Conservation (phyloP, 208 protist species). For the Leishmania major region DNA sequence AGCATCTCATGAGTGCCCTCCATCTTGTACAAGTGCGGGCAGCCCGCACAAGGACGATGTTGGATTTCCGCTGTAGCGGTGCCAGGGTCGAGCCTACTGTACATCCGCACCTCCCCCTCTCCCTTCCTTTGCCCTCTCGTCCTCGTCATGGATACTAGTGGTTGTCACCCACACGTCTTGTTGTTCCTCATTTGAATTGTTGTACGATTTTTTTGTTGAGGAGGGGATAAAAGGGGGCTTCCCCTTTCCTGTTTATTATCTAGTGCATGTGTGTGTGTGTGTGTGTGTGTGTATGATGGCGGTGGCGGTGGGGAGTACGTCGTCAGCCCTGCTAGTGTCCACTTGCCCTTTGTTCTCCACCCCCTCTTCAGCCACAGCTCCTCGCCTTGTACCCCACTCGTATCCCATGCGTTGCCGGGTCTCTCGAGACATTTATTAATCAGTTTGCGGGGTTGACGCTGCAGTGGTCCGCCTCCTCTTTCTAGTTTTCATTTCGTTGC, state of each 20-base stretch:
- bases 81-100: not conserved
- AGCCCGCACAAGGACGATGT: not conserved
- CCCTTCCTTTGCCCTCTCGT: no score
- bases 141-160: not conserved
- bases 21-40: not conserved
- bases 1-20: not conserved
- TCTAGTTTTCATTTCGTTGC: slow-evolving; percentile 2
- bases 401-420: not conserved
- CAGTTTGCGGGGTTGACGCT: not conserved
- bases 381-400: not conserved
- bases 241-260: no score
- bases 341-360: not conserved
- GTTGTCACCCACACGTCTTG: not conserved
- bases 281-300: not conserved
- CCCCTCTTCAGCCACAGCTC: not conserved
- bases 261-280: no score
- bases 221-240: no score
- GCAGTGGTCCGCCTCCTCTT: slow-evolving; percentile 4
- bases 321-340: not conserved
- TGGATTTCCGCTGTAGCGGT: not conserved
- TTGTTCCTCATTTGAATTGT: not conserved
- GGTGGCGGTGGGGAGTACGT: not conserved
- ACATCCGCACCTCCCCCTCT: not conserved
- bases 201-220: not conserved
- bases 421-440: not conserved